Evolutionary conservation across 768 basidiomycete species (phyloP), one percentile per base, ranked within the genome.

Genomic region (Leccinum barrowsii): DNA sequence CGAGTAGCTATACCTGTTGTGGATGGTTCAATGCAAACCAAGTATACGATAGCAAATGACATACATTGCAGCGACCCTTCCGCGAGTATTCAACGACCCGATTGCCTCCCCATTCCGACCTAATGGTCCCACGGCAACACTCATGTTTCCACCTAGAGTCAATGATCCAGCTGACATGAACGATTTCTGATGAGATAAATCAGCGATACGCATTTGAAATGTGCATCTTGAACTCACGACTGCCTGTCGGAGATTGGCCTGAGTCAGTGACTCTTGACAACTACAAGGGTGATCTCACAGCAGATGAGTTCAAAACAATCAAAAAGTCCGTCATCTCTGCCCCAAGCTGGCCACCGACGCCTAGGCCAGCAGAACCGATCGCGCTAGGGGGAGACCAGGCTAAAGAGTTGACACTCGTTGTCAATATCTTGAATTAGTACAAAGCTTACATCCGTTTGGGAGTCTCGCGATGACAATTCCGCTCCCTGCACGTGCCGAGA

Each of bases 111-210:
- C 92, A 67, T 94, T 98, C 28, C 96, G 86, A 21, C 96, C 96
- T 1, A 98, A 76, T 10, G 96, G 96, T 3, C 96, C 96, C 1
- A 97, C 80, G 8, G 95, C 89, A 47, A 93, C 76, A 60, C 92
- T 94, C 73, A 95, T 76, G 68, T 94, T 96, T 13, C 94, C 94
- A 19, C 95, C 95, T 2, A 97, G 76, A 2, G 90, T 94, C 58
- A 99, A 70, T 7, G 88, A 91, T 7, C 97, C 96, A 15, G 94
- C 89, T 12, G 94, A 82, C 96, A 98, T 98, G 75, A 99, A 98
- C 1, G 89, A 86, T 73, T 77, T 82, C 84, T 90, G 13, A 75
- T 67, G 5, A 73, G 64, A 5, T 55, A 30, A 54, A 46, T 59
- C 34, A 61, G 24, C 7, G 6, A 26, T 17, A n/a, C 8, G 6